Conservation (phyloP, 768 basidiomycete genomes). For the Ramaria sp. region DNA sequence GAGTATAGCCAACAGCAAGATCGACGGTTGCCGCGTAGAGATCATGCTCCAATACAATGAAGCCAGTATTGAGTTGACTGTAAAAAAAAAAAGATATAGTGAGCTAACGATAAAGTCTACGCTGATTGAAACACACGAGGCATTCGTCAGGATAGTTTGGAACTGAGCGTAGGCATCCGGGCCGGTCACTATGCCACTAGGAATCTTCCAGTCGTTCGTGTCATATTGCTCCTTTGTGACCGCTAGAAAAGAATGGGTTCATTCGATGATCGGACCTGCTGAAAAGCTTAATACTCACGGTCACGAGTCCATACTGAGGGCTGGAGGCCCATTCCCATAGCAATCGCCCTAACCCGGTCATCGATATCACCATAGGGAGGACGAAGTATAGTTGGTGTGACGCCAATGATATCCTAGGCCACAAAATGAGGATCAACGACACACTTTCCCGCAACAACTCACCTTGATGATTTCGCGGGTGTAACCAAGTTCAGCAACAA, state of each 20-base stretch:
- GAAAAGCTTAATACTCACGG: slow-evolving; percentile 26
- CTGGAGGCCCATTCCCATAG: slow-evolving; percentile 81
- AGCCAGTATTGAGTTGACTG: slow-evolving; percentile 33
- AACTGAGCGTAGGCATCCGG: slow-evolving; percentile 57
- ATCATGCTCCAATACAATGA: slow-evolving; percentile 87
- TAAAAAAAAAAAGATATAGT: not conserved
- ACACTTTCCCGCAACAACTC: slow-evolving; percentile 18
- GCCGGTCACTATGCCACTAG: slow-evolving; percentile 63
- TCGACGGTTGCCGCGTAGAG: slow-evolving; percentile 45
- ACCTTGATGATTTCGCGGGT: slow-evolving; percentile 77
- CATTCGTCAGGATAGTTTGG: slow-evolving; percentile 60
- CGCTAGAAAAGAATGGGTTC: slow-evolving; percentile 8
- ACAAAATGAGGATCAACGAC: slow-evolving; percentile 24
- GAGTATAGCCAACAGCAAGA: slow-evolving; percentile 34
- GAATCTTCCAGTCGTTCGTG: slow-evolving; percentile 85
- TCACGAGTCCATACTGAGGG: slow-evolving; percentile 85
- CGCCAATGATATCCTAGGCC: slow-evolving; percentile 44
- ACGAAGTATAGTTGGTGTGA: slow-evolving; percentile 70
- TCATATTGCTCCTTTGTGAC: slow-evolving; percentile 37
- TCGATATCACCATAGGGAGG: slow-evolving; percentile 84
- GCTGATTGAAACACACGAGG: slow-evolving; percentile 42
- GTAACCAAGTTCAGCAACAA: slow-evolving; percentile 93
- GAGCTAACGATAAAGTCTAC: not conserved
- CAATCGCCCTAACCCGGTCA: slow-evolving; percentile 86
- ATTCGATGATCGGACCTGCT: not conserved